These are phyloP conservation scores for Exophiala alcalophila DNA, from an alignment of 2,329 filamentous ascomycete species.

Conservation along the genomic window DNA sequence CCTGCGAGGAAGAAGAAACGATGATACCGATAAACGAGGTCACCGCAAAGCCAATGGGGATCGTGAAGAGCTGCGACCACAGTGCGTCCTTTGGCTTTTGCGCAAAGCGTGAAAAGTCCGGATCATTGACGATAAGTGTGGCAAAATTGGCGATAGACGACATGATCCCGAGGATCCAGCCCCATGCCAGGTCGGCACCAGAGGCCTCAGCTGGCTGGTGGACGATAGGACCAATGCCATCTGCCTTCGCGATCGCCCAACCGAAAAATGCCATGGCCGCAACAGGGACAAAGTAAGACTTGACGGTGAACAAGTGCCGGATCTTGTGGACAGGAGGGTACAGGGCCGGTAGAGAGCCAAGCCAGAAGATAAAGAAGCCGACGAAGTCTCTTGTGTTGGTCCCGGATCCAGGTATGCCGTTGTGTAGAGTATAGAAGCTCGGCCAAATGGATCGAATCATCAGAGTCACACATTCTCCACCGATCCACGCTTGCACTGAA, in stretches of 20 bases:
- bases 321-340: constrained; percentile 35
- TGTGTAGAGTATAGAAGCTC: constrained; percentile 52
- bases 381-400: constrained; percentile 59
- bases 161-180: constrained; percentile 82
- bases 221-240: constrained; percentile 80
- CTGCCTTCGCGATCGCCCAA: constrained; percentile 78
- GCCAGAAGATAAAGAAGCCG: constrained; percentile 38
- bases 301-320: constrained; percentile 85
- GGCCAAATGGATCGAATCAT: constrained; percentile 35
- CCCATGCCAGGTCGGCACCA: constrained; percentile 73
- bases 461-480: constrained; percentile 37
- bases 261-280: constrained; percentile 85
- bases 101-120: constrained; percentile 64
- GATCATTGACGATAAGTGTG: constrained; percentile 72
- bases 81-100: constrained; percentile 35
- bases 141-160: constrained; percentile 86
- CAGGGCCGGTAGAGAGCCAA: constrained; percentile 26
- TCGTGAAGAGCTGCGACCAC: constrained; percentile 28
- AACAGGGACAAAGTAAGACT: constrained; percentile 76
- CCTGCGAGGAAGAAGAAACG: constrained; percentile 35
- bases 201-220: constrained; percentile 61
- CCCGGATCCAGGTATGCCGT: constrained; percentile 65
- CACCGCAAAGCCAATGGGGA: constrained; percentile 26
- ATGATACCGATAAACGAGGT: constrained; percentile 39
- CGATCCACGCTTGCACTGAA: constrained; percentile 39